Evolutionary conservation across 2,329 filamentous ascomycete species (phyloP).

Genomic region (Verticillium nonalfalfae): DNA sequence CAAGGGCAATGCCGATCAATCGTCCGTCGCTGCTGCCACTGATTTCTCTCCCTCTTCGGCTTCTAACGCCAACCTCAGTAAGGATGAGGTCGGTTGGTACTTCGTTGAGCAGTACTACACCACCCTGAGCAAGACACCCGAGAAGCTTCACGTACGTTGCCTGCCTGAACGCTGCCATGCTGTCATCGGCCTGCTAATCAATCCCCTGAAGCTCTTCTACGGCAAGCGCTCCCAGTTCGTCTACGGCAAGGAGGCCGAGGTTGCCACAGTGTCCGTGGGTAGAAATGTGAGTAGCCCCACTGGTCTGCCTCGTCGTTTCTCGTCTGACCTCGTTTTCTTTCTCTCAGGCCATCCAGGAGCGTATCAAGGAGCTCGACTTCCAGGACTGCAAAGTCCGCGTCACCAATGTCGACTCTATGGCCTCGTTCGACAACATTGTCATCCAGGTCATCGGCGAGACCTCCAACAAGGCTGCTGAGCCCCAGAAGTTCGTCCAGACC

Average conservation of each 20-base stretch:
- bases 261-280: slow-evolving; percentile 79
- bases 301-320: slow-evolving; percentile 6
- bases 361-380: slow-evolving; percentile 88
- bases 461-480: slow-evolving; percentile 85
- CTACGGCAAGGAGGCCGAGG: slow-evolving; percentile 84
- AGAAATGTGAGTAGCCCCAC: slow-evolving; percentile 61
- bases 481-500: slow-evolving; percentile 95
- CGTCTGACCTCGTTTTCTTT: background rate
- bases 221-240: slow-evolving; percentile 94
- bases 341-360: slow-evolving; percentile 78
- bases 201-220: slow-evolving; percentile 68
- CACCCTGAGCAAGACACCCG: slow-evolving; percentile 87
- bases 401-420: slow-evolving; percentile 94
- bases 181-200: slow-evolving; percentile 1
- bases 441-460: slow-evolving; percentile 98
- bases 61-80: slow-evolving; percentile 49
- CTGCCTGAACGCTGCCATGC: background rate
- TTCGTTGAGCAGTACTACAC: slow-evolving; percentile 99
- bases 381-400: slow-evolving; percentile 98
- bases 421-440: slow-evolving; percentile 86
- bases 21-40: slow-evolving; percentile 24
- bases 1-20: slow-evolving; percentile 29
- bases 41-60: slow-evolving; percentile 25
- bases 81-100: slow-evolving; percentile 98
- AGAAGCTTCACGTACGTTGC: slow-evolving; percentile 73